Percentiles rank a stretch among this genome's conserved stretches.
Conservation (phyloP, 495 filamentous ascomycete genomes). For the Pyronema domesticum region DNA sequence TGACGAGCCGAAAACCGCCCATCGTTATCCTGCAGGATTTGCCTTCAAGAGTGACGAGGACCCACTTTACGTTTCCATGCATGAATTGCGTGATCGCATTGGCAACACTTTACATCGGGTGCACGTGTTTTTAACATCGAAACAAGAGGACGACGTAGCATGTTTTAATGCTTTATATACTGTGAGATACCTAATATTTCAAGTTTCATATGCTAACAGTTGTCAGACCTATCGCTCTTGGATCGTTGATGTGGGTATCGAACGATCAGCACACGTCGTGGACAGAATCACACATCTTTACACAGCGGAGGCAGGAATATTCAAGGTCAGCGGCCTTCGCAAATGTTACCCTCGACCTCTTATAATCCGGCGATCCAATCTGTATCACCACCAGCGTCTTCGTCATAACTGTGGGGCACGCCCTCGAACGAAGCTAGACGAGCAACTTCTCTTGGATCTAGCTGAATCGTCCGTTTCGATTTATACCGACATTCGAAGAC, state of each 20-base stretch:
- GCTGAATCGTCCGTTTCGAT: slow-evolving; percentile 81
- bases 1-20: slow-evolving; percentile 60
- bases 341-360: slow-evolving; percentile 86
- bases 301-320: slow-evolving; percentile 67
- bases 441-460: slow-evolving; percentile 65
- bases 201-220: slow-evolving; percentile 2
- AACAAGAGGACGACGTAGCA: slow-evolving; percentile 87
- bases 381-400: slow-evolving; percentile 84
- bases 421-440: slow-evolving; percentile 68
- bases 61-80: slow-evolving; percentile 51
- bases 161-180: slow-evolving; percentile 88
- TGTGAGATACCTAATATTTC: slow-evolving; percentile 6
- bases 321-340: slow-evolving; percentile 80
- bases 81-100: slow-evolving; percentile 57
- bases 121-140: slow-evolving; percentile 61
- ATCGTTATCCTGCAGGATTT: slow-evolving; percentile 75
- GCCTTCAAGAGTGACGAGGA: slow-evolving; percentile 42
- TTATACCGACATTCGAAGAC: slow-evolving; percentile 86
- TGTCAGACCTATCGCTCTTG: slow-evolving; percentile 63
- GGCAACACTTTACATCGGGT: slow-evolving; percentile 68
- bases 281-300: slow-evolving; percentile 72
- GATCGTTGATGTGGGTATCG: slow-evolving; percentile 94
- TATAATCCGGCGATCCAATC: slow-evolving; percentile 72
- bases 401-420: slow-evolving; percentile 81
- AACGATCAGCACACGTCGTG: slow-evolving; percentile 81